Evolutionary conservation across 768 basidiomycete genomes (phyloP), one percentile per base, ranked within the genome.

Genomic region (Macrocybe gigantea): DNA sequence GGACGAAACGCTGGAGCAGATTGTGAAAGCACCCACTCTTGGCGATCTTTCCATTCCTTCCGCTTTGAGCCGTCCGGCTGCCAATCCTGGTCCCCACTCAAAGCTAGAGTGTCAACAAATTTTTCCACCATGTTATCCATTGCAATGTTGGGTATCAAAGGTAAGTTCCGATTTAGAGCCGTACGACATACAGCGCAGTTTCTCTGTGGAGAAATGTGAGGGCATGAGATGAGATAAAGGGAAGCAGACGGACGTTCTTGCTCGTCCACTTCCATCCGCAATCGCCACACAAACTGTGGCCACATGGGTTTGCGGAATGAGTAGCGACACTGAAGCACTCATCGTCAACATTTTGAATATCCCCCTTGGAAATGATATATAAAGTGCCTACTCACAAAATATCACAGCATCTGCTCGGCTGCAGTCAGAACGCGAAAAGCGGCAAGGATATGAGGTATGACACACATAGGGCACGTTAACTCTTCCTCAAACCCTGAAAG

Each of bases 281-380:
- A 37, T 77, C 72, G 6, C 82, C 87, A 49, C 87, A 89, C 50
- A 75, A 77, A 22, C 77, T 80, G 57, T 89, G 87, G 9, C 87
- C 87, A 55, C 87, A 89, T 2, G 86, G 83, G 56, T 80, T 85
- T 15, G 77, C 72, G 29, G 80, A 51, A 58, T 88, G 80, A 3
- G 83, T 70, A 32, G 73, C 76, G 33, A 77, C 82, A 47, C 86
- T 87, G 50, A 10, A 47, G 22, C 13, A 34, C 6, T 30, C 8
- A n/a, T 33, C 5, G 10, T 10, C 29, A 31, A 37, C n/a, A 38
- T 33, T 45, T 44, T 52, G n/a, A 49, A 46, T 36, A 36, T 38
- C 33, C 38, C 7, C 31, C 29, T 13, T 41, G 22, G 14, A 31
- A 10, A 31, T 37, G 7, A 32, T 29, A 22, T 22, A 22, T 22